These are phyloP conservation scores for Haplographium delicatum DNA, from an alignment of 495 filamentous ascomycete genomes.

Conservation along the genomic window DNA sequence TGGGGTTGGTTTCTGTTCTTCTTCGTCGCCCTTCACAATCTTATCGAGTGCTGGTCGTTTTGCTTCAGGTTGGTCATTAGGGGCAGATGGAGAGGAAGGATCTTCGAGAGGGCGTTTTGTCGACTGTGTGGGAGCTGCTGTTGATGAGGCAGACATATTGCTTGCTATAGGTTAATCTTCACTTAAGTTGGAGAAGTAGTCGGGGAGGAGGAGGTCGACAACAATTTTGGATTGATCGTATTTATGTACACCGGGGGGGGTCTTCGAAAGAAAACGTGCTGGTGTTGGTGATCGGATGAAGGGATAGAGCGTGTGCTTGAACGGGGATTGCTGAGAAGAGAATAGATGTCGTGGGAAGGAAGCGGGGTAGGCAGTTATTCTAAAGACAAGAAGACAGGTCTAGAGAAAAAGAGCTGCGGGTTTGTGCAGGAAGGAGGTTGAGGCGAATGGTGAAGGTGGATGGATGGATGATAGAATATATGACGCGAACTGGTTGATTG, in stretches of 20 bases:
- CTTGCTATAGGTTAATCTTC: slow-evolving; percentile 32
- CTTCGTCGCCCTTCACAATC: slow-evolving; percentile 57
- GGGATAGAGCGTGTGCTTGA: slow-evolving; percentile 27
- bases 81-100: slow-evolving; percentile 86
- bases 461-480: slow-evolving; percentile 7
- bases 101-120: slow-evolving; percentile 96
- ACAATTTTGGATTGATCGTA: slow-evolving; percentile 51
- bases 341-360: slow-evolving; percentile 18
- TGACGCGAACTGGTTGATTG: slow-evolving; percentile 23
- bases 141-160: slow-evolving; percentile 51
- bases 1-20: slow-evolving; percentile 26
- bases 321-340: slow-evolving; percentile 23
- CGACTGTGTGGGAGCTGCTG: slow-evolving; percentile 44
- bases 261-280: slow-evolving; percentile 88
- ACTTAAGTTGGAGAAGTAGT: slow-evolving; percentile 30
- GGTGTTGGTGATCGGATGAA: slow-evolving; percentile 49
- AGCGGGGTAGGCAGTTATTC: slow-evolving; percentile 22
- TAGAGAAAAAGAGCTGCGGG: slow-evolving; percentile 24
- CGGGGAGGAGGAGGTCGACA: slow-evolving; percentile 30
- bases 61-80: slow-evolving; percentile 88
- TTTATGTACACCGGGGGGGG: slow-evolving; percentile 77
- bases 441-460: slow-evolving; percentile 22
- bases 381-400: slow-evolving; percentile 22
- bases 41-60: slow-evolving; percentile 97
- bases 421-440: slow-evolving; percentile 26